phyloP scores from a whole-genome alignment of 305 asterid species.

The Fraxinus dipetala region DNA sequence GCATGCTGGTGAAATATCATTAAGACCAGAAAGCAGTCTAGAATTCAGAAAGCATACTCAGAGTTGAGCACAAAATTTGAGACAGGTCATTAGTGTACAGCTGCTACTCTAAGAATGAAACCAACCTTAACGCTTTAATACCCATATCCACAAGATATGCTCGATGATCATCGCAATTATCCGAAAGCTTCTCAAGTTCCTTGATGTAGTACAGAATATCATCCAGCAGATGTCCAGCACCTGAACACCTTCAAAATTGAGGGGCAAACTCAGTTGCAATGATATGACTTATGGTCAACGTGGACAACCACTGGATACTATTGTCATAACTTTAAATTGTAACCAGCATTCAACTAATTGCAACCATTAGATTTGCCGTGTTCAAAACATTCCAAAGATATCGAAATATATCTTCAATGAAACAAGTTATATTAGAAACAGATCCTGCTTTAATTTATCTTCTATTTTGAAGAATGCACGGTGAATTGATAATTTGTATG shows the following conservation, averaged over 20 bases:
- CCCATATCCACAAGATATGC: constrained; percentile 86
- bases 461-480: neutral
- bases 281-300: neutral
- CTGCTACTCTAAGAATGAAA: constrained; percentile 20
- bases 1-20: constrained; percentile 6
- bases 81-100: neutral
- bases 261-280: constrained; percentile 8
- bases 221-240: constrained; percentile 92
- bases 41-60: neutral
- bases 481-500: neutral
- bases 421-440: neutral
- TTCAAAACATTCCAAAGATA: neutral
- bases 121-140: constrained; percentile 84
- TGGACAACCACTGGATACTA: neutral
- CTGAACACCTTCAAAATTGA: constrained; percentile 69
- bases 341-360: neutral
- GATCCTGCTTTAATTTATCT: neutral
- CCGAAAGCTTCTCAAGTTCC: constrained; percentile 68
- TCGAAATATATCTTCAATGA: neutral
- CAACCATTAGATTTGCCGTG: neutral
- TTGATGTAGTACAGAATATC: constrained; percentile 67
- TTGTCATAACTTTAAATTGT: neutral
- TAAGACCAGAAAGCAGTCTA: neutral
- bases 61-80: neutral
- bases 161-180: constrained; percentile 61